A percentile compares a stretch with the other conserved stretches of the same genome.
Conservation (phyloP, 768 basidiomycete genomes). For the Gymnopilus dilepis region DNA sequence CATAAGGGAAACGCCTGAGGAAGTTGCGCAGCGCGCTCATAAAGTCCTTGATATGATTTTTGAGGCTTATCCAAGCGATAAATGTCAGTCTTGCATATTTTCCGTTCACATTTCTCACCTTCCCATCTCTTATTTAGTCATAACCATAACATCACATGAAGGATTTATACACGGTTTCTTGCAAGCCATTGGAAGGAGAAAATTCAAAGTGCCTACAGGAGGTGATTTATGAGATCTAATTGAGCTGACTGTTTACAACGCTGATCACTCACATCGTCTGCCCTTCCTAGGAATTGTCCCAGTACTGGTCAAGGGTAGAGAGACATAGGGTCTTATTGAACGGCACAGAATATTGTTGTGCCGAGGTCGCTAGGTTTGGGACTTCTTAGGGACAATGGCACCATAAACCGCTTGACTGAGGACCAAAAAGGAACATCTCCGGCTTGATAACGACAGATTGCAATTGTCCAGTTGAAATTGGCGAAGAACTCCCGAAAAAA, state of each 20-base stretch:
- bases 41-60: conserved; percentile 63
- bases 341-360: too few relatives aligned
- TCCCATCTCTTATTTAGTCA: conserved; percentile 42
- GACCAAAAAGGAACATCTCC: too few relatives aligned
- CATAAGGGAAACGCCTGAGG: conserved; percentile 55
- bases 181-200: conserved; percentile 45
- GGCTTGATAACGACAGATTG: too few relatives aligned
- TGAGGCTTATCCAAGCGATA: conserved; percentile 47
- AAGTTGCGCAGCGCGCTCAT: conserved; percentile 53
- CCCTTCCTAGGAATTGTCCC: not conserved
- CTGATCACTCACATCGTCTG: too few relatives aligned
- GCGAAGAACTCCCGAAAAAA: not conserved
- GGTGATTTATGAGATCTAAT: conserved; percentile 39
- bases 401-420: too few relatives aligned
- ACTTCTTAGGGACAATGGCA: too few relatives aligned
- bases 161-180: conserved; percentile 65
- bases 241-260: too few relatives aligned
- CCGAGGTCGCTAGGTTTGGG: too few relatives aligned
- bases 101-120: not conserved
- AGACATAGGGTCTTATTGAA: too few relatives aligned
- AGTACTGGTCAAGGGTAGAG: not conserved
- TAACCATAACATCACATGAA: conserved; percentile 73
- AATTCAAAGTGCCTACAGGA: conserved; percentile 62
- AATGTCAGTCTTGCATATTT: conserved; percentile 35
- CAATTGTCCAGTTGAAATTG: not conserved